These are phyloP conservation scores for Henckelia pumila DNA, from an alignment of 257 asterid genomes.

Conservation along the genomic window DNA sequence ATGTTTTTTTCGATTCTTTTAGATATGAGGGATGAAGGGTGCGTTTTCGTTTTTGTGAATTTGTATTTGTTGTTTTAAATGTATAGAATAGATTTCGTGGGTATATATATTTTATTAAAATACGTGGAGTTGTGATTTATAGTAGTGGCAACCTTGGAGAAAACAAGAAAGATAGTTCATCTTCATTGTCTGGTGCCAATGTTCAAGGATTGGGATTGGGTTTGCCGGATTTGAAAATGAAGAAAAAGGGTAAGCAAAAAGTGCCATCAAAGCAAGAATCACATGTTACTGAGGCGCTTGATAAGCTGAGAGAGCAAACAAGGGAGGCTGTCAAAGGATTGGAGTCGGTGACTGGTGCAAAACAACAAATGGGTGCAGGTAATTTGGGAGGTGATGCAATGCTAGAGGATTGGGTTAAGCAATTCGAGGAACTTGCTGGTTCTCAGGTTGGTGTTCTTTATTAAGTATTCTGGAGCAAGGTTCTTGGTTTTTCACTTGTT, in stretches of 20 bases:
- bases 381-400: slow-evolving; percentile 65
- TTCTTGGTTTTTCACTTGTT: background rate
- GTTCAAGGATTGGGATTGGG: slow-evolving; percentile 94
- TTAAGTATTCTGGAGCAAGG: background rate
- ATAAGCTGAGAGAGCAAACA: slow-evolving; percentile 92
- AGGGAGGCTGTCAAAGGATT: slow-evolving; percentile 88
- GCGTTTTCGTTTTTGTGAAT: background rate
- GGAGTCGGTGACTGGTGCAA: slow-evolving; percentile 65
- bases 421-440: slow-evolving; percentile 95
- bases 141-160: slow-evolving; percentile 31
- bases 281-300: slow-evolving; percentile 85
- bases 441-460: slow-evolving; percentile 61
- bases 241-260: slow-evolving; percentile 86
- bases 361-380: slow-evolving; percentile 39
- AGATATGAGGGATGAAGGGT: slow-evolving; percentile 13
- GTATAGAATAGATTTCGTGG: background rate
- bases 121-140: slow-evolving; percentile 30
- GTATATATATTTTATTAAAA: slow-evolving; percentile 11
- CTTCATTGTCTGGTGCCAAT: slow-evolving; percentile 33
- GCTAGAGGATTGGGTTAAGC: slow-evolving; percentile 97
- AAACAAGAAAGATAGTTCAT: slow-evolving; percentile 45
- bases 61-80: background rate
- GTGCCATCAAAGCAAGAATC: slow-evolving; percentile 54
- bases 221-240: slow-evolving; percentile 82
- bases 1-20: background rate